Conservation (phyloP, 345 rosid genomes). For the Eucalyptus viminalis region DNA sequence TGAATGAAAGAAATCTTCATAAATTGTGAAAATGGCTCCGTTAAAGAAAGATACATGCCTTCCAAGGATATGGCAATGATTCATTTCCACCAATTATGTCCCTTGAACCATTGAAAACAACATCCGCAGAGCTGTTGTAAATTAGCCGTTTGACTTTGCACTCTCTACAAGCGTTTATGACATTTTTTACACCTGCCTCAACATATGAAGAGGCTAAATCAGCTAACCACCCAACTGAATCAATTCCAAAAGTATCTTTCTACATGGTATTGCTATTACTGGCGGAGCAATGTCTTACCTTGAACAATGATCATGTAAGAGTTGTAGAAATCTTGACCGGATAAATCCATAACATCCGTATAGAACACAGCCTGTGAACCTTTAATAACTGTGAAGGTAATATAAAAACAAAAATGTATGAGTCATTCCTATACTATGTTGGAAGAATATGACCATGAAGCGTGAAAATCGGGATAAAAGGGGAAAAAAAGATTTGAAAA, state of each 20-base stretch:
- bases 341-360: slow-evolving; percentile 43
- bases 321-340: slow-evolving; percentile 24
- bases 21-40: background rate
- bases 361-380: slow-evolving; percentile 67
- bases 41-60: slow-evolving; percentile 21
- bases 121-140: slow-evolving; percentile 80
- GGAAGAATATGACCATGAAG: background rate
- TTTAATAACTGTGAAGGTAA: slow-evolving; percentile 43
- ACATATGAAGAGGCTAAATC: background rate
- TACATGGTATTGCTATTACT: background rate
- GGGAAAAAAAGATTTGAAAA: background rate
- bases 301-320: slow-evolving; percentile 69
- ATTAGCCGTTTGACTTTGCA: slow-evolving; percentile 70
- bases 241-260: background rate
- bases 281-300: slow-evolving; percentile 28
- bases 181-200: slow-evolving; percentile 65
- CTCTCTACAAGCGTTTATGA: slow-evolving; percentile 64
- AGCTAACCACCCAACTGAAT: background rate
- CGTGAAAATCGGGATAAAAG: background rate
- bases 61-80: slow-evolving; percentile 46
- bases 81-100: slow-evolving; percentile 59
- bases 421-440: background rate
- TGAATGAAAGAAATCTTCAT: background rate
- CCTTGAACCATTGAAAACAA: slow-evolving; percentile 67
- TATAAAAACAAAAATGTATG: background rate